Base-by-base conservation (phyloP, 768 basidiomycete genomes). In the Kwoniella heveanensis region DNA sequence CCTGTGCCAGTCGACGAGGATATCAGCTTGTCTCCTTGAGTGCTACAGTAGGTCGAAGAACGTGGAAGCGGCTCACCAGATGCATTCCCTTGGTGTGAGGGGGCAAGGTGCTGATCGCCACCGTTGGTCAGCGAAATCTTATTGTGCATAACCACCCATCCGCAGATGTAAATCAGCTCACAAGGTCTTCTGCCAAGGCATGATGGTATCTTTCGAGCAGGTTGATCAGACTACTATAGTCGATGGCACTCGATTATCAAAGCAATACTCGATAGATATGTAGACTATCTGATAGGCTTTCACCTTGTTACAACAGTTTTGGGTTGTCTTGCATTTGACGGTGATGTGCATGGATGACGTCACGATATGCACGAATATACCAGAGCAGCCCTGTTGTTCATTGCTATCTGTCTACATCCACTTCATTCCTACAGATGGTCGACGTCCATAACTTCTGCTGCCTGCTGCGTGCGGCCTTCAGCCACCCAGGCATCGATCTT, bases 181-280 rank as follows among this genome's bases (percentile, higher is more conserved):
- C 81, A 95, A 93, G 5, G 88, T 88, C 78, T 87, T 90, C 78
- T 94, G 92, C 91, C 91, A 94, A 60, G 87, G 90, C 92, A 95
- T 95, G 8, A 7, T 47, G 9, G 48, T 24, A n/a, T 44, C 36
- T 32, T 15, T 17, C 10, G n/a, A n/a, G n/a, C n/a, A n/a, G n/a
- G n/a, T n/a, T 24, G 54, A 44, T 21, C 24, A n/a, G 54, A 5
- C n/a, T 19, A 32, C 13, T 32, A 13, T 32, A 13, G 7, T 32
- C 13, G 32, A 5, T 32, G 5, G 32, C 13, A 32, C 5, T 13
- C 32, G 32, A n/a, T n/a, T 47, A 47, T 47, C 46, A 19, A 22
- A 22, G n/a, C n/a, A n/a, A n/a, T n/a, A n/a, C n/a, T n/a, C n/a
- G n/a, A n/a, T n/a, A n/a, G n/a, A n/a, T n/a, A n/a, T n/a, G n/a